Conservation (phyloP, 805 yeast genomes). For the Kodamaea sagamina region DNA sequence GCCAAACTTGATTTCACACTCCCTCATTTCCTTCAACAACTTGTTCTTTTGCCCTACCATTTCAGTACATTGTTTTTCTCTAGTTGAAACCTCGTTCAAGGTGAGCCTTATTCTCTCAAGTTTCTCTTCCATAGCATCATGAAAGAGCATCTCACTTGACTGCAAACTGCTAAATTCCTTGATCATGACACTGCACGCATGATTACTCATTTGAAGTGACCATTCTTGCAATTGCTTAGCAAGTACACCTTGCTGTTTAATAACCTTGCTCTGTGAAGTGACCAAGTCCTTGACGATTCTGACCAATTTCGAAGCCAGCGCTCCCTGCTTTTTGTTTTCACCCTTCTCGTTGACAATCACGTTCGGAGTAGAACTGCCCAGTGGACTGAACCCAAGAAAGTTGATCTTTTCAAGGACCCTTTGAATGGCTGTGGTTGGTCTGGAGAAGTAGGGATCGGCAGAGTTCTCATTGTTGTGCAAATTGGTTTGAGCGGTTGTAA, state of each 20-base stretch:
- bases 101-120: slow-evolving; percentile 46
- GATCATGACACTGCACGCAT: slow-evolving; percentile 40
- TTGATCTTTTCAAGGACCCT: slow-evolving; percentile 22
- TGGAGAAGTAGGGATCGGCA: slow-evolving; percentile 14
- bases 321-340: slow-evolving; percentile 4
- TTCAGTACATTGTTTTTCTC: slow-evolving; percentile 51
- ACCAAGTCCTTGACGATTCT: slow-evolving; percentile 1
- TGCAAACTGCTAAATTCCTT: slow-evolving; percentile 43
- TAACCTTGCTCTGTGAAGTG: slow-evolving; percentile 5
- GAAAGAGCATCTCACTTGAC: slow-evolving; percentile 37
- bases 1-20: slow-evolving; percentile 46
- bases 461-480: slow-evolving; percentile 15
- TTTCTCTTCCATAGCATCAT: slow-evolving; percentile 41
- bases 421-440: slow-evolving; percentile 27
- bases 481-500: slow-evolving; percentile 8
- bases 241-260: slow-evolving; percentile 39
- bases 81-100: slow-evolving; percentile 46
- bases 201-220: slow-evolving; percentile 41
- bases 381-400: slow-evolving; percentile 8
- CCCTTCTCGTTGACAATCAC: slow-evolving; percentile 1
- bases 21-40: slow-evolving; percentile 40
- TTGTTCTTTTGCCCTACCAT: slow-evolving; percentile 38
- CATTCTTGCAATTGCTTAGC: slow-evolving; percentile 44
- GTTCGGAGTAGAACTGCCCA: background rate
- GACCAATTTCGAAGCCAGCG: slow-evolving; percentile 4